Percentiles rank a stretch among this genome's conserved stretches.
Evolutionary conservation across 2,329 filamentous ascomycete species (phyloP).

Genomic region (Aquanectria penicillioides): DNA sequence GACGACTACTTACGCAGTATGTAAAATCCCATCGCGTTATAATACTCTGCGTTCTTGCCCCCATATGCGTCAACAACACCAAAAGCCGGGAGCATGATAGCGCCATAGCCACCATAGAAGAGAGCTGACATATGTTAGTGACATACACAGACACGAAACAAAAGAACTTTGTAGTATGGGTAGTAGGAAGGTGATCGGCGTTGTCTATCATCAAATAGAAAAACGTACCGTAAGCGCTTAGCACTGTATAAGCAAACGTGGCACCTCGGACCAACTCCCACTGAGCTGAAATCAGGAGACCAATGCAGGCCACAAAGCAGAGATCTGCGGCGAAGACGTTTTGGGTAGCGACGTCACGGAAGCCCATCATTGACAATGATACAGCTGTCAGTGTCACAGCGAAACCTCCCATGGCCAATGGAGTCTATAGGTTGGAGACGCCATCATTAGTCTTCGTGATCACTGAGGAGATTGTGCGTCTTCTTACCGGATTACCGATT

Average conservation of each 20-base stretch:
- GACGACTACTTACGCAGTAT: constrained; percentile 31
- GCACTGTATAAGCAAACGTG: constrained; percentile 42
- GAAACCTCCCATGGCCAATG: constrained; percentile 43
- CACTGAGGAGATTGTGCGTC: too few species aligned
- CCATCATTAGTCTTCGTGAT: background rate
- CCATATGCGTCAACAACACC: constrained; percentile 40
- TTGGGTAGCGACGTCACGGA: constrained; percentile 40
- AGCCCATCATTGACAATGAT: constrained; percentile 43
- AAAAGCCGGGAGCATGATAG: constrained; percentile 36
- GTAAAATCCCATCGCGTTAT: constrained; percentile 44
- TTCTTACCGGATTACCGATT: background rate
- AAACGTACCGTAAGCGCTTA: constrained; percentile 40
- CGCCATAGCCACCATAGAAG: constrained; percentile 43
- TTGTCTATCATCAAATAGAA: background rate
- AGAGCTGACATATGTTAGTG: constrained; percentile 26
- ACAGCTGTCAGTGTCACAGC: constrained; percentile 41
- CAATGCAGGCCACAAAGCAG: constrained; percentile 42
- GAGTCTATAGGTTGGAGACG: constrained; percentile 18
- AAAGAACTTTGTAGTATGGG: too few species aligned
- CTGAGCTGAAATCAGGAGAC: constrained; percentile 42
- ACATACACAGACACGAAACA: accelerated
- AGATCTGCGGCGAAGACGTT: constrained; percentile 42
- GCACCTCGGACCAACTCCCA: constrained; percentile 42
- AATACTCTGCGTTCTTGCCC: constrained; percentile 38
- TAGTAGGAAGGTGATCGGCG: background rate